A percentile compares a stretch with the other conserved stretches of the same genome.
phyloP scores from a whole-genome alignment of 2,329 filamentous ascomycete genomes.

The Tolypocladium ovalisporum region DNA sequence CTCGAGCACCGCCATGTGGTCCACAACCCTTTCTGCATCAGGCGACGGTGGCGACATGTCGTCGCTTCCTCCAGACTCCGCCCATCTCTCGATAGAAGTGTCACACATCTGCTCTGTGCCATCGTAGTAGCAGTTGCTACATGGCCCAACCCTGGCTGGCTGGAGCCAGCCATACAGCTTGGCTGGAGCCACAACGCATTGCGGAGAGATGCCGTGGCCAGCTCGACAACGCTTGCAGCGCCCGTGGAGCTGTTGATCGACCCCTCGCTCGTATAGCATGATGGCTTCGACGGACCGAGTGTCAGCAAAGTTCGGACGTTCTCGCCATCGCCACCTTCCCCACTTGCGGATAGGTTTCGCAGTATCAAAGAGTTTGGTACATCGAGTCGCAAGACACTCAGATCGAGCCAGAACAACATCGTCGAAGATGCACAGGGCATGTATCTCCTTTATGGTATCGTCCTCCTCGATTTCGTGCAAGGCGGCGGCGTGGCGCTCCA shows the following conservation, averaged over 20 bases:
- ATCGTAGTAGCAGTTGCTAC: constrained; percentile 15
- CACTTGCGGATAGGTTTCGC: constrained; percentile 6
- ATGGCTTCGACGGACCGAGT: constrained; percentile 10
- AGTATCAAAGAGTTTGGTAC: background rate
- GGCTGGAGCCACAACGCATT: constrained; percentile 11
- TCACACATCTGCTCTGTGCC: constrained; percentile 5
- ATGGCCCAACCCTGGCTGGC: constrained; percentile 1
- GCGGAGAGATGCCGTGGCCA: constrained; percentile 12
- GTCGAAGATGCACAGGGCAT: constrained; percentile 12
- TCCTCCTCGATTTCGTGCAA: constrained; percentile 4
- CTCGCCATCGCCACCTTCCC: constrained; percentile 12
- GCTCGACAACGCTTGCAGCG: constrained; percentile 11
- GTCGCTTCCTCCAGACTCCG: background rate
- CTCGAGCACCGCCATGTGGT: constrained; percentile 15
- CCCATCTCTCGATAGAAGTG: background rate
- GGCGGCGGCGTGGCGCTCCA: constrained; percentile 3
- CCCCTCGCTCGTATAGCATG: constrained; percentile 14
- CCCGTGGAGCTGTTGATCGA: constrained; percentile 6
- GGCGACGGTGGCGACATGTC: background rate
- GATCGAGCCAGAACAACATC: constrained; percentile 1
- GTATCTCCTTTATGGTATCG: constrained; percentile 7
- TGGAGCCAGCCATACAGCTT: background rate
- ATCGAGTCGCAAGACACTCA: background rate
- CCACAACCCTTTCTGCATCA: constrained; percentile 4
- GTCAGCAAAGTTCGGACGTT: constrained; percentile 5